Percentiles rank a stretch among this genome's conserved stretches.
Conservation (phyloP, 2,329 filamentous ascomycete species). For the Xylariaceae sp. region DNA sequence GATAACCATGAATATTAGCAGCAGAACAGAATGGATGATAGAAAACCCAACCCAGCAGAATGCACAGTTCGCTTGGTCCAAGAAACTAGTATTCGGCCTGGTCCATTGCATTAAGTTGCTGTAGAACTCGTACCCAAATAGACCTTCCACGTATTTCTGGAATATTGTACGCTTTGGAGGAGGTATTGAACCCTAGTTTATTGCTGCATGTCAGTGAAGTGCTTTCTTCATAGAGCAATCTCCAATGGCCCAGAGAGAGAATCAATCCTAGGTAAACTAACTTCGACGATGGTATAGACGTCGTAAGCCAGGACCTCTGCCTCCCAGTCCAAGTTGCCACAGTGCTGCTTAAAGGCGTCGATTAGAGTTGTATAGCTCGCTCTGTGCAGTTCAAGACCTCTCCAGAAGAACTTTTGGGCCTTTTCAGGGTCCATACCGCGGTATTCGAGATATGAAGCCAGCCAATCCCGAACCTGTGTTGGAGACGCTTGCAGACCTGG, state of each 20-base stretch:
- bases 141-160: slow-evolving; percentile 21
- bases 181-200: slow-evolving; percentile 19
- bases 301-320: slow-evolving; percentile 26
- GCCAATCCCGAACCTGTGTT: slow-evolving; percentile 19
- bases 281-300: slow-evolving; percentile 24
- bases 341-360: slow-evolving; percentile 24
- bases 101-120: slow-evolving; percentile 13
- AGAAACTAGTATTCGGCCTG: neutral
- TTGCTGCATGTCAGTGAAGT: neutral
- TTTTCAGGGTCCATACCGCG: slow-evolving; percentile 18
- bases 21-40: slow-evolving; percentile 5
- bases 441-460: slow-evolving; percentile 23
- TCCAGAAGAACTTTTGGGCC: slow-evolving; percentile 20
- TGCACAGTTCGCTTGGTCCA: neutral
- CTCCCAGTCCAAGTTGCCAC: slow-evolving; percentile 24
- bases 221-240: no score
- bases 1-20: slow-evolving; percentile 5
- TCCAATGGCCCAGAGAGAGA: no score
- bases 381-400: slow-evolving; percentile 22
- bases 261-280: slow-evolving; percentile 5
- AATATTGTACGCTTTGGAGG: slow-evolving; percentile 18
- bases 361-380: slow-evolving; percentile 3
- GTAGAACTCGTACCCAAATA: slow-evolving; percentile 21
- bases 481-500: slow-evolving; percentile 21
- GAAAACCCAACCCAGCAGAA: slow-evolving; percentile 14